Conservation (phyloP, 2,329 filamentous ascomycete species). For the Pseudogymnoascus verrucosus region DNA sequence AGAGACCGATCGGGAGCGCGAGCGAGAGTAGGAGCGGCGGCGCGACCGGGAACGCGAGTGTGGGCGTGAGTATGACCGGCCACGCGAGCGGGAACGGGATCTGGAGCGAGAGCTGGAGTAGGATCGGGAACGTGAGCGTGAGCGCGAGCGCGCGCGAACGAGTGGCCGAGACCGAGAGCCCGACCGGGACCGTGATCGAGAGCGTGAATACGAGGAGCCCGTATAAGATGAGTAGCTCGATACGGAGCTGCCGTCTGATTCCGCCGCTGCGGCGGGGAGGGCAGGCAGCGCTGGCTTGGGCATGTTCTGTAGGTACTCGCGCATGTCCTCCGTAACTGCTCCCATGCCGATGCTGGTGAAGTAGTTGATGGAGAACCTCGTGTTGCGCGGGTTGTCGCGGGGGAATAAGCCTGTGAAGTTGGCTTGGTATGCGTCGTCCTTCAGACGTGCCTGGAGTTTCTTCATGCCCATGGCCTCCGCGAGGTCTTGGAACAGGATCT, state of each 20-base stretch:
- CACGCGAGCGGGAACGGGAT: conserved; percentile 11
- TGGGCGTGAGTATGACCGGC: conserved; percentile 15
- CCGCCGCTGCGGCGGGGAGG: conserved; percentile 44
- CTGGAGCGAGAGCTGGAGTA: conserved; percentile 18
- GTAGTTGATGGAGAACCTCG: conserved; percentile 97
- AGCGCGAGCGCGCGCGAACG: conserved; percentile 17
- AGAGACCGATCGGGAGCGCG: conserved; percentile 7
- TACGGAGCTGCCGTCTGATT: conserved; percentile 55
- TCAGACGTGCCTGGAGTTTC: conserved; percentile 67
- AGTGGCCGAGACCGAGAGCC: conserved; percentile 15
- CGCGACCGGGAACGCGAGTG: conserved; percentile 22
- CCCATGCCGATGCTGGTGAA: conserved; percentile 98
- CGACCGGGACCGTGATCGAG: conserved; percentile 22
- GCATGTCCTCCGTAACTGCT: conserved; percentile 87
- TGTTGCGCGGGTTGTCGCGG: conserved; percentile 78
- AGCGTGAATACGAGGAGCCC: conserved; percentile 49
- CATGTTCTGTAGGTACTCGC: conserved; percentile 80
- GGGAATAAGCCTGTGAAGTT: conserved; percentile 84
- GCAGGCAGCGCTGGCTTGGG: conserved; percentile 75
- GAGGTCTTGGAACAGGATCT: conserved; percentile 92
- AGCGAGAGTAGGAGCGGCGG: conserved; percentile 20
- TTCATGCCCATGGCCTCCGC: conserved; percentile 78
- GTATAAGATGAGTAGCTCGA: conserved; percentile 74
- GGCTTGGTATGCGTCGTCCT: conserved; percentile 69
- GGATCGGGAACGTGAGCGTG: conserved; percentile 16